Evolutionary conservation across 2,329 filamentous ascomycete genomes (phyloP).

Genomic region (Malbranchea cinnamomea): DNA sequence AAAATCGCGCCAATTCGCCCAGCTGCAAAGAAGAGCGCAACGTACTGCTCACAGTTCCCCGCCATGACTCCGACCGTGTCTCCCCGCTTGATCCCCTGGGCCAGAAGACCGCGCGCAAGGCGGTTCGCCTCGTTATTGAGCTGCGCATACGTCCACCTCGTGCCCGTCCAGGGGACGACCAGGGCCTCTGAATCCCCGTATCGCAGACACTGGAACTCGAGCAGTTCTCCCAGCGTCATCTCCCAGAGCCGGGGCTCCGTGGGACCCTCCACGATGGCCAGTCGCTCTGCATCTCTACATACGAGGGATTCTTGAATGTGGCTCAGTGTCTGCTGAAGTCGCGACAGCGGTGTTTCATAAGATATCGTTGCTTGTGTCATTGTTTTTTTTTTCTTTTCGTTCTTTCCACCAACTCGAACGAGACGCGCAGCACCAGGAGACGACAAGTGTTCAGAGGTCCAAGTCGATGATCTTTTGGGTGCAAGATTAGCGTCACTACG

Average conservation of each 20-base stretch:
- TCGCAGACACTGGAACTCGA: constrained; percentile 53
- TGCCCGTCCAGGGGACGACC: constrained; percentile 60
- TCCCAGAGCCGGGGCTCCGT: constrained; percentile 55
- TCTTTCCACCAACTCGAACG: background rate
- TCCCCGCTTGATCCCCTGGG: constrained; percentile 50
- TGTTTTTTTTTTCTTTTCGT: background rate
- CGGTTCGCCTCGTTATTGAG: constrained; percentile 47
- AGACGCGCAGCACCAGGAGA: background rate
- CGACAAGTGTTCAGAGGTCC: too few species aligned
- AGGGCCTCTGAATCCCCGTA: constrained; percentile 53
- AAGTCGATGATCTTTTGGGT: too few species aligned
- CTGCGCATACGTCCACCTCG: constrained; percentile 56
- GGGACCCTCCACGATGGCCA: constrained; percentile 52
- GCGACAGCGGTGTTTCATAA: constrained; percentile 9
- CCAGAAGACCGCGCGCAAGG: constrained; percentile 50
- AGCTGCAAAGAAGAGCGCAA: constrained; percentile 58
- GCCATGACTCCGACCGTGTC: constrained; percentile 65
- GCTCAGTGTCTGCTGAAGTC: constrained; percentile 13
- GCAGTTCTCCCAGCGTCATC: constrained; percentile 55
- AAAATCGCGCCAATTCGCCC: constrained; percentile 51
- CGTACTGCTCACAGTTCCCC: constrained; percentile 41
- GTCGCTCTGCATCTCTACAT: constrained; percentile 5
- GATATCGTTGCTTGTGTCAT: constrained; percentile 7
- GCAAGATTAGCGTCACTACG: too few species aligned
- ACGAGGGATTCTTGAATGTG: constrained; percentile 12